These are phyloP conservation scores for Psilocybe tampanensis DNA, from an alignment of 768 basidiomycete genomes.

Conservation along the genomic window DNA sequence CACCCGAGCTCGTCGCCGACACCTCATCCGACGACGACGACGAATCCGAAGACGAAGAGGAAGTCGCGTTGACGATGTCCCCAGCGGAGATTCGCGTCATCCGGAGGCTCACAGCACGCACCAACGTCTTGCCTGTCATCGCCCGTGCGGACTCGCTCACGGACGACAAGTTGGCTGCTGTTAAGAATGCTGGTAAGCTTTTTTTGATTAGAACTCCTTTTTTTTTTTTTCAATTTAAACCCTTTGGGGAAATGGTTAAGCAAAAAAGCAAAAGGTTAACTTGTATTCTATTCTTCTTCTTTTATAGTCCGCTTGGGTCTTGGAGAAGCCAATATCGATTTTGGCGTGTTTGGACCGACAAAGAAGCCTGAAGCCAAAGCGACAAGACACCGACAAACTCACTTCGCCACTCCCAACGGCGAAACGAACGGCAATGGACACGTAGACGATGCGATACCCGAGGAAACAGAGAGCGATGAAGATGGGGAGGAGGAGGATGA, in stretches of 20 bases:
- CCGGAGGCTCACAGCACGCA: slow-evolving; percentile 68
- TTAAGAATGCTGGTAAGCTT: slow-evolving; percentile 66
- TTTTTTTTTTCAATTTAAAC: too few relatives aligned
- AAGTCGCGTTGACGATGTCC: slow-evolving; percentile 63
- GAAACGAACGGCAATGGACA: slow-evolving; percentile 29
- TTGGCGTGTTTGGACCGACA: slow-evolving; percentile 71
- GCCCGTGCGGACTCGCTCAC: slow-evolving; percentile 83
- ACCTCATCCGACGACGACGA: slow-evolving; percentile 52
- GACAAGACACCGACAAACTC: slow-evolving; percentile 37
- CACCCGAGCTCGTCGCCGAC: slow-evolving; percentile 58
- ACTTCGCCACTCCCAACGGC: slow-evolving; percentile 32
- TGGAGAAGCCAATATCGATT: slow-evolving; percentile 65
- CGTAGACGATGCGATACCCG: slow-evolving; percentile 20
- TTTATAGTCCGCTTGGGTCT: slow-evolving; percentile 62
- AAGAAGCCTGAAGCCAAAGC: slow-evolving; percentile 27
- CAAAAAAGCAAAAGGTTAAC: neutral
- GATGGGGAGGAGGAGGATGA: slow-evolving; percentile 52
- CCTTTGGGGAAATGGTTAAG: neutral
- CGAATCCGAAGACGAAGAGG: slow-evolving; percentile 52
- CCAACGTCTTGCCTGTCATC: slow-evolving; percentile 82
- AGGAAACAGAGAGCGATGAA: slow-evolving; percentile 34
- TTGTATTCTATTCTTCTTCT: neutral
- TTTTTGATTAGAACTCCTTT: too few relatives aligned
- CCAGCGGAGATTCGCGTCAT: slow-evolving; percentile 82
- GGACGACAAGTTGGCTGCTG: slow-evolving; percentile 67